Evolutionary conservation across 2,329 filamentous ascomycete genomes (phyloP).

Genomic region (Cladosporium sp.): DNA sequence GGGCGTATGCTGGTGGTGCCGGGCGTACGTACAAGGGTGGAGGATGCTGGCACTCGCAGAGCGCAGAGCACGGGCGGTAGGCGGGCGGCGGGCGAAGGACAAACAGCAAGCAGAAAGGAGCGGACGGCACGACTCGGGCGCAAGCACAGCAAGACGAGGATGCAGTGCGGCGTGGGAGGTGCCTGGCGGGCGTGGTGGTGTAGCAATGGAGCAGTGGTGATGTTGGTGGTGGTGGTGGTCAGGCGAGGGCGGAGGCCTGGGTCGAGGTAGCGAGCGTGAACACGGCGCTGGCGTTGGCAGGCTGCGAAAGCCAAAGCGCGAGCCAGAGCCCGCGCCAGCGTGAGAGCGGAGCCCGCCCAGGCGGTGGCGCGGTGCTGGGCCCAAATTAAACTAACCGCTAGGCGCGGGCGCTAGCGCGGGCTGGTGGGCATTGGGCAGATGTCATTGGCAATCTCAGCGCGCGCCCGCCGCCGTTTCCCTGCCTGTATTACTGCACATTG

Average conservation of each 20-base stretch:
- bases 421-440: background rate
- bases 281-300: background rate
- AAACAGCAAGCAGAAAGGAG: conserved; percentile 14
- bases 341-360: no score
- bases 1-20: background rate
- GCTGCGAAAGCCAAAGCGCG: background rate
- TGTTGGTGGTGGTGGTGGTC: conserved; percentile 8
- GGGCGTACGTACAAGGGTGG: conserved; percentile 14
- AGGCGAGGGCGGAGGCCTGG: background rate
- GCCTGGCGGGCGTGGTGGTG: conserved; percentile 5
- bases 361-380: background rate
- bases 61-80: conserved; percentile 16
- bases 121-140: conserved; percentile 18
- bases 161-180: conserved; percentile 4
- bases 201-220: background rate
- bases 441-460: background rate
- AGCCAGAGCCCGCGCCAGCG: background rate
- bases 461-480: background rate
- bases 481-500: background rate
- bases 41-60: conserved; percentile 16
- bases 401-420: background rate
- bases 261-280: background rate
- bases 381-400: background rate
- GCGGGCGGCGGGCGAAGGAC: conserved; percentile 13
- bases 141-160: conserved; percentile 12